Evolutionary conservation across 1,139 yeast genomes (phyloP).

Genomic region (Hyphopichia fennica): DNA sequence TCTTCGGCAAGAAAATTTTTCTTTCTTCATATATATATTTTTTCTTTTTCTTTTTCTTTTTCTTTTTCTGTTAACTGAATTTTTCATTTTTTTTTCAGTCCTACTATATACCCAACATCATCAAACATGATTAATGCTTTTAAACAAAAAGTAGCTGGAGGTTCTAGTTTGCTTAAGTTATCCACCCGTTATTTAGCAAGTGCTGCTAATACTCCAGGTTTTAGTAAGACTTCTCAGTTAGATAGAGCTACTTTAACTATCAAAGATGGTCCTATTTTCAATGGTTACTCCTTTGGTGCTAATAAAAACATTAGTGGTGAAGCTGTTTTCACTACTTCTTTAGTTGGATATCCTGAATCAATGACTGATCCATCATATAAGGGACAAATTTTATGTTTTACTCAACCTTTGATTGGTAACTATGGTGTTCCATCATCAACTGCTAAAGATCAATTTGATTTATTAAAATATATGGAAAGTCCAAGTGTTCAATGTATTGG

Average conservation of each 20-base stretch:
- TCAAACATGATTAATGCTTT: constrained; percentile 7
- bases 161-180: background rate
- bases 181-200: constrained; percentile 38
- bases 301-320: constrained; percentile 90
- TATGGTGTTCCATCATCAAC: constrained; percentile 94
- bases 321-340: constrained; percentile 95
- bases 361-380: constrained; percentile 98
- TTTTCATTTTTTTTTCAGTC: too few relatives aligned
- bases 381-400: constrained; percentile 94
- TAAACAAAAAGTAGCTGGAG: background rate
- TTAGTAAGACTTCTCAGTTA: constrained; percentile 42
- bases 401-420: constrained; percentile 96
- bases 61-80: too few relatives aligned
- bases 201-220: constrained; percentile 21
- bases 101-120: background rate
- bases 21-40: background rate
- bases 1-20: background rate
- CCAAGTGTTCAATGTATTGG: constrained; percentile 93
- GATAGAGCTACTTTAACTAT: constrained; percentile 90
- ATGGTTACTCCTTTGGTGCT: constrained; percentile 94
- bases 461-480: constrained; percentile 87
- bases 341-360: constrained; percentile 97
- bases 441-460: constrained; percentile 76
- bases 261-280: constrained; percentile 90
- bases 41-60: background rate